phyloP scores from a whole-genome alignment of 192 early-diverging fungal genomes.

The Physocladia obscura region DNA sequence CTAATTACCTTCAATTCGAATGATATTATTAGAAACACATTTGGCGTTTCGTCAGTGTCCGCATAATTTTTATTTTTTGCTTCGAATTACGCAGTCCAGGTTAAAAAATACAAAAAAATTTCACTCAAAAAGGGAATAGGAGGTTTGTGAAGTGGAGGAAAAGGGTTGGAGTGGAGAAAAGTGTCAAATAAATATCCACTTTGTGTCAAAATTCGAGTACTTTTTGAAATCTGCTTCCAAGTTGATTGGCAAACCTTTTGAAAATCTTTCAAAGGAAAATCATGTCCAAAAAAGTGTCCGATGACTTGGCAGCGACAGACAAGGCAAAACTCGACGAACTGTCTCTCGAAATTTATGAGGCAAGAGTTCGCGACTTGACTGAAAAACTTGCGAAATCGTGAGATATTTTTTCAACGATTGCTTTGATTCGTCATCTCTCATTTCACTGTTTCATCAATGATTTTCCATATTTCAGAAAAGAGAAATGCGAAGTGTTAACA shows the following conservation, averaged over 20 bases:
- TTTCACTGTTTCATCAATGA: too few relatives aligned
- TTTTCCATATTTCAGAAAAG: conserved; percentile 46
- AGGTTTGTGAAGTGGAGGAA: too few relatives aligned
- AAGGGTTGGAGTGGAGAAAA: too few relatives aligned
- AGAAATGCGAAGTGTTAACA: conserved; percentile 47
- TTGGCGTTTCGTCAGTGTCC: neutral
- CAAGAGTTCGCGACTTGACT: conserved; percentile 48
- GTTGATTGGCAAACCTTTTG: too few relatives aligned
- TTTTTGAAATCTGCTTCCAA: too few relatives aligned
- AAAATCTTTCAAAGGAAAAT: too few relatives aligned
- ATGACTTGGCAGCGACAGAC: conserved; percentile 9
- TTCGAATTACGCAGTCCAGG: neutral
- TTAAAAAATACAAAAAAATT: too few relatives aligned
- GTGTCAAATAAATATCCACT: too few relatives aligned
- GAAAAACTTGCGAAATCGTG: conserved; percentile 54
- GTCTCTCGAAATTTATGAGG: conserved; percentile 56
- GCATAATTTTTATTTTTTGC: neutral
- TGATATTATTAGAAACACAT: neutral
- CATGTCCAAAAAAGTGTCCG: conserved; percentile 22
- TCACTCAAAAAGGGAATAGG: too few relatives aligned
- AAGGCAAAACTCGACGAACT: conserved; percentile 36
- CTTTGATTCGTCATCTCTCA: too few relatives aligned
- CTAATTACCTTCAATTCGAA: neutral
- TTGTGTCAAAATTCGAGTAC: too few relatives aligned
- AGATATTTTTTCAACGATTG: conserved; percentile 1